Conservation (phyloP, 2,329 filamentous ascomycete species). For the Tolypocladium ophioglossoides region DNA sequence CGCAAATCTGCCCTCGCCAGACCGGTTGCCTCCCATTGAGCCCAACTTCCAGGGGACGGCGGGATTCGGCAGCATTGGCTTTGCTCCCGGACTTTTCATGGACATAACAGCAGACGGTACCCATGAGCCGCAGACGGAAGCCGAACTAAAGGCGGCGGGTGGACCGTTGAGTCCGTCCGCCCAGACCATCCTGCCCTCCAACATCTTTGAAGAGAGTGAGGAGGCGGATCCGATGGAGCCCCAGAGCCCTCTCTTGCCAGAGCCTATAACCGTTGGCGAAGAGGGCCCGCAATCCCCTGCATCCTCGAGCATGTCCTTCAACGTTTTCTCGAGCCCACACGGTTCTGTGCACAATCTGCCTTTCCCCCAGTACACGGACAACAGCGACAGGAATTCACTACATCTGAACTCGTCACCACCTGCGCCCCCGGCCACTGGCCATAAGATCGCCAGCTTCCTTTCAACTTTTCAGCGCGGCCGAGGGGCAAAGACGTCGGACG, state of each 20-base stretch:
- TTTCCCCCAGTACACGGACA: constrained; percentile 39
- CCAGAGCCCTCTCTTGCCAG: constrained; percentile 21
- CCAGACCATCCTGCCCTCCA: constrained; percentile 60
- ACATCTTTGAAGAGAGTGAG: constrained; percentile 50
- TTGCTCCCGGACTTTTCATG: constrained; percentile 43
- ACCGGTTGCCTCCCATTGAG: constrained; percentile 25
- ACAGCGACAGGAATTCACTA: constrained; percentile 32
- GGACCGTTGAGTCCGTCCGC: constrained; percentile 71
- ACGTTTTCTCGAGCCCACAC: constrained; percentile 51
- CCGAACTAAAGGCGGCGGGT: constrained; percentile 49
- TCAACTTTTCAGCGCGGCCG: constrained; percentile 52
- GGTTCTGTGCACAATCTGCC: constrained; percentile 48
- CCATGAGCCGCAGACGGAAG: constrained; percentile 42
- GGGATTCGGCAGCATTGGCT: constrained; percentile 42
- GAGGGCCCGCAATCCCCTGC: constrained; percentile 49
- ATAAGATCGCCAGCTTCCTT: constrained; percentile 39
- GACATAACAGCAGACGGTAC: constrained; percentile 29
- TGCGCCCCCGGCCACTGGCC: constrained; percentile 17
- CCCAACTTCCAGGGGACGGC: constrained; percentile 37
- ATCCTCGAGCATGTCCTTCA: constrained; percentile 47
- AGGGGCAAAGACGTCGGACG: constrained; percentile 44
- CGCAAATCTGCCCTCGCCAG: constrained; percentile 28
- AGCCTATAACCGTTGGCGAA: constrained; percentile 17
- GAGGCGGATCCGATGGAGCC: constrained; percentile 42
- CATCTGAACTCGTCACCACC: constrained; percentile 28